Conservation (phyloP, 2,329 filamentous ascomycete species). For the Pestalotiopsis sp. region DNA sequence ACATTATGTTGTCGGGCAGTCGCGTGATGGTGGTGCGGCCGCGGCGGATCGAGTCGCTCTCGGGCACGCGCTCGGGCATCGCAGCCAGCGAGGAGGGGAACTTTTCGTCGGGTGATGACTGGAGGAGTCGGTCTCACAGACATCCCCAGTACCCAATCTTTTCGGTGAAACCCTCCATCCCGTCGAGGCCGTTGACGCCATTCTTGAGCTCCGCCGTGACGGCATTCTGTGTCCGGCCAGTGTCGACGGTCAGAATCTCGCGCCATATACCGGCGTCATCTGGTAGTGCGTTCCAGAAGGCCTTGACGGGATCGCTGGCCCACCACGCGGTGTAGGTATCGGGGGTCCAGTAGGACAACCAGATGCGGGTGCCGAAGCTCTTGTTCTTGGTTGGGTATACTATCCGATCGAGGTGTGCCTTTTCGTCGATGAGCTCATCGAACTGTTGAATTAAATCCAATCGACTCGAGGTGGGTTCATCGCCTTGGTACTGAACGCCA, state of each 20-base stretch:
- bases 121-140: background rate
- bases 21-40: background rate
- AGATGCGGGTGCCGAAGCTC: background rate
- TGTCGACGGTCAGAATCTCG: background rate
- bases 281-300: background rate
- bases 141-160: background rate
- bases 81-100: background rate
- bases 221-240: background rate
- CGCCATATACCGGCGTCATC: background rate
- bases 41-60: background rate
- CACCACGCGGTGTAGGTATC: background rate
- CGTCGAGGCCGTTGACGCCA: background rate
- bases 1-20: background rate
- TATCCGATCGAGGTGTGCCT: background rate
- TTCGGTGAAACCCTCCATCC: background rate
- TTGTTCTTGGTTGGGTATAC: background rate
- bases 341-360: background rate
- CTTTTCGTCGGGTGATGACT: background rate
- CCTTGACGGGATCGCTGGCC: background rate
- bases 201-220: background rate
- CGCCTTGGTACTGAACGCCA: background rate
- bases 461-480: background rate
- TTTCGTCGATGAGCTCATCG: background rate
- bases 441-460: background rate
- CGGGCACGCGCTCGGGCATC: background rate